Evolutionary conservation across 2,329 filamentous ascomycete genomes (phyloP).

Genomic region (Botrytis tulipae): DNA sequence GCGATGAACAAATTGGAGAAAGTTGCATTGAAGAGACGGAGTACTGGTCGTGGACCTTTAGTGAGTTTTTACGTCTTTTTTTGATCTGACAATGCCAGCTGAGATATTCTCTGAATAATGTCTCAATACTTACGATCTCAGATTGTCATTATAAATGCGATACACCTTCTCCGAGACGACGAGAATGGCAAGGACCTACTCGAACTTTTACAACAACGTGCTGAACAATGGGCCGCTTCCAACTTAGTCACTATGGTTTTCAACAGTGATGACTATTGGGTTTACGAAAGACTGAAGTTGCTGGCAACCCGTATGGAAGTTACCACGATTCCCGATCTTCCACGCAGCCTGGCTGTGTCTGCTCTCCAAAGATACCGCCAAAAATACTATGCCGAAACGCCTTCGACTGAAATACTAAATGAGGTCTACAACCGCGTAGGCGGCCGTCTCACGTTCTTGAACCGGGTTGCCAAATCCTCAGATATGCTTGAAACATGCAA

Average conservation of each 20-base stretch:
- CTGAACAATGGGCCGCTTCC: conserved; percentile 92
- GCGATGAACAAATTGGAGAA: conserved; percentile 98
- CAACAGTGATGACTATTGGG: conserved; percentile 98
- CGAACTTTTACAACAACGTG: conserved; percentile 90
- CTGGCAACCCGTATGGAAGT: conserved; percentile 95
- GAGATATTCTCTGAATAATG: not conserved
- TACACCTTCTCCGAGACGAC: conserved; percentile 87
- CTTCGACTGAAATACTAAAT: conserved; percentile 57
- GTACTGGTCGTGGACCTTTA: conserved; percentile 62
- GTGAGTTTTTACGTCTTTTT: conserved; percentile 44
- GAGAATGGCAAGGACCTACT: conserved; percentile 91
- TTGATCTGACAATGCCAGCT: not conserved
- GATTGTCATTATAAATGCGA: conserved; percentile 81
- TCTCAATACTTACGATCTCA: not conserved
- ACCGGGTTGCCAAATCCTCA: conserved; percentile 79
- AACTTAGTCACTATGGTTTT: conserved; percentile 90
- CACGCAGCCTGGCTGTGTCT: conserved; percentile 71
- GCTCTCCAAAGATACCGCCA: conserved; percentile 78
- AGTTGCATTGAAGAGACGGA: conserved; percentile 73
- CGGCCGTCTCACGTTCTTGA: conserved; percentile 83
- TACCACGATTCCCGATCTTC: conserved; percentile 78
- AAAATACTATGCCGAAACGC: conserved; percentile 68
- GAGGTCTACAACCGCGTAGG: conserved; percentile 84
- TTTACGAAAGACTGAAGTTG: conserved; percentile 91
- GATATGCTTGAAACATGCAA: conserved; percentile 81